Conservation (phyloP, 2,329 filamentous ascomycete genomes). For the Aspergillus melleus region DNA sequence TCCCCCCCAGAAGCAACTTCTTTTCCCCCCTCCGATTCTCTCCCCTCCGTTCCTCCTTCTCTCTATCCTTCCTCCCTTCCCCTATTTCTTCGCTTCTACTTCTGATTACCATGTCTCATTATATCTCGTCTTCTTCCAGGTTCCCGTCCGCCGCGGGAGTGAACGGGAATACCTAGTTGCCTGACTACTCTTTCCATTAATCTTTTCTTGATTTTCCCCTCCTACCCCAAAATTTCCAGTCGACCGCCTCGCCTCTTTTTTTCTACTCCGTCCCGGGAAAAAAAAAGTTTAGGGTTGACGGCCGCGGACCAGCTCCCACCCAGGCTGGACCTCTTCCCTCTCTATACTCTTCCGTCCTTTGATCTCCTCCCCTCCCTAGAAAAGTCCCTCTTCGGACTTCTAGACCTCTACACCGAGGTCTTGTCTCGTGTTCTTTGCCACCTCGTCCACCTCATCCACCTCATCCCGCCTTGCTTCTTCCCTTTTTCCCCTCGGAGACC, state of each 20-base stretch:
- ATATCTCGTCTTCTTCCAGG: constrained; percentile 31
- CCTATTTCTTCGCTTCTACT: constrained; percentile 23
- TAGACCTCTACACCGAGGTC: constrained; percentile 7
- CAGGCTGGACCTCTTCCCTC: neutral
- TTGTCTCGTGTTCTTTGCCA: constrained; percentile 11
- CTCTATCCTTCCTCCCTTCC: constrained; percentile 11
- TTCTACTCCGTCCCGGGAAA: constrained; percentile 10
- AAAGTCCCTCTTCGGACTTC: constrained; percentile 14
- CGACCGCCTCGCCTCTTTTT: constrained; percentile 26
- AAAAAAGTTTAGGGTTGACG: constrained; percentile 10
- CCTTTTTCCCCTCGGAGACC: neutral
- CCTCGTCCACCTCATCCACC: constrained; percentile 4
- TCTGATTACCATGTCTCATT: constrained; percentile 39
- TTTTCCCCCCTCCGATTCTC: constrained; percentile 12
- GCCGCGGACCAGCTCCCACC: constrained; percentile 13
- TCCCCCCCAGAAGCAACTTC: no score
- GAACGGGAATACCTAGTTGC: constrained; percentile 43
- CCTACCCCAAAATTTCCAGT: constrained; percentile 29
- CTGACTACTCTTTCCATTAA: constrained; percentile 13
- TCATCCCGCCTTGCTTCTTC: constrained; percentile 5
- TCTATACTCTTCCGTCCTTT: constrained; percentile 2
- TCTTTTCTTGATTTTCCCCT: constrained; percentile 9
- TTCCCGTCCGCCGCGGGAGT: constrained; percentile 48
- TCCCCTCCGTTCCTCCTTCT: constrained; percentile 19
- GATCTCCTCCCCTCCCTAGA: constrained; percentile 3